Evolutionary conservation across 805 yeast genomes (phyloP).

Genomic region (Metschnikowia picachoensis): DNA sequence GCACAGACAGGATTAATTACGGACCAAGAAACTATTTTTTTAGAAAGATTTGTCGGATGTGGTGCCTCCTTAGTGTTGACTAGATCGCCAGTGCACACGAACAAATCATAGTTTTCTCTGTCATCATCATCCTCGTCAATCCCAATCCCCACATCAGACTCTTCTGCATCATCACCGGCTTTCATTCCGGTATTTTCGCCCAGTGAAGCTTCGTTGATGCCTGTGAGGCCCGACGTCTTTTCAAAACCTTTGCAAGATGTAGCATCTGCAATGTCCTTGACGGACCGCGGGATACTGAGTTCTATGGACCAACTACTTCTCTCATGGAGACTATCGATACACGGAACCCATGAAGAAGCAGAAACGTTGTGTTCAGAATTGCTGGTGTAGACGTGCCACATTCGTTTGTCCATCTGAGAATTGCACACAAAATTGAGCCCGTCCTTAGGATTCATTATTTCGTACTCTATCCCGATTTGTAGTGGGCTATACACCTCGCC

Average conservation of each 20-base stretch:
- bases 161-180: neutral
- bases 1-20: slow-evolving; percentile 84
- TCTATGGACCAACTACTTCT: slow-evolving; percentile 90
- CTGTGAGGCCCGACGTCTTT: neutral
- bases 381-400: slow-evolving; percentile 84
- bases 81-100: slow-evolving; percentile 69
- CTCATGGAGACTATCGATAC: slow-evolving; percentile 85
- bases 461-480: slow-evolving; percentile 64
- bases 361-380: slow-evolving; percentile 75
- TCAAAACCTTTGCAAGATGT: neutral
- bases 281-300: slow-evolving; percentile 76
- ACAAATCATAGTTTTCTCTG: slow-evolving; percentile 47
- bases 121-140: slow-evolving; percentile 42
- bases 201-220: neutral
- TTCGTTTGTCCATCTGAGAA: slow-evolving; percentile 40
- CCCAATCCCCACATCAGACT: slow-evolving; percentile 6
- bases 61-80: slow-evolving; percentile 64
- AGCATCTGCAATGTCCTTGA: slow-evolving; percentile 52
- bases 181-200: neutral
- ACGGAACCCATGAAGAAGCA: slow-evolving; percentile 97
- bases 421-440: slow-evolving; percentile 78
- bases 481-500: slow-evolving; percentile 61
- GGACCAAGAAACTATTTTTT: slow-evolving; percentile 70
- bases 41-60: slow-evolving; percentile 69
- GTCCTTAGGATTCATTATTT: slow-evolving; percentile 57